A percentile compares a stretch with the other conserved stretches of the same genome.
phyloP scores from a whole-genome alignment of 345 rosid species.

The Limnanthes douglasii region DNA sequence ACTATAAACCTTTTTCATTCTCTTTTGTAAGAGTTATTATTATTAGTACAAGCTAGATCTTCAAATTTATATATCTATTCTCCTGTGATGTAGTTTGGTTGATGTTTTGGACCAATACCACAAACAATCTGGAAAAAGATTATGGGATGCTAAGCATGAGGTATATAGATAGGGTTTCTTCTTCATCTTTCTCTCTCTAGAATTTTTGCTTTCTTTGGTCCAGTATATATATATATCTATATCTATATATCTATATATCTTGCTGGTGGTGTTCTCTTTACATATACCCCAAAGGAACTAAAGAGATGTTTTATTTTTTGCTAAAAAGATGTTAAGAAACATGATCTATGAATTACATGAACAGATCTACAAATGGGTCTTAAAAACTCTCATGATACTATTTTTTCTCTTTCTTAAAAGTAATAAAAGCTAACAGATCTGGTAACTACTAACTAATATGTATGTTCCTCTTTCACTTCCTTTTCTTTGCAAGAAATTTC shows the following conservation, averaged over 20 bases:
- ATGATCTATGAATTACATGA: conserved; percentile 26
- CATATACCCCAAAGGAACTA: conserved; percentile 9
- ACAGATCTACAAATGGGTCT: conserved; percentile 45
- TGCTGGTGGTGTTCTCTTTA: conserved; percentile 4
- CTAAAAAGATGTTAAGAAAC: conserved; percentile 27
- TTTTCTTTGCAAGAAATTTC: conserved; percentile 19
- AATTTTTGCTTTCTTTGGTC: neutral
- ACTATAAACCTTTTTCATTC: neutral
- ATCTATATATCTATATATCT: too few relatives aligned
- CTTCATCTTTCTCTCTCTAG: neutral
- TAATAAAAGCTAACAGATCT: conserved; percentile 25
- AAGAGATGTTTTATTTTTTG: conserved; percentile 11
- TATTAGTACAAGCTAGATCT: neutral
- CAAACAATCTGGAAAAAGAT: conserved; percentile 52
- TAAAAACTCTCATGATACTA: neutral
- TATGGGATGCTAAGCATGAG: conserved; percentile 99
- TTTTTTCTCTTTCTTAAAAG: conserved; percentile 7
- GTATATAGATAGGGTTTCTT: conserved; percentile 27
- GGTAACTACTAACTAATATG: too few relatives aligned
- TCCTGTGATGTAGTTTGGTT: conserved; percentile 27
- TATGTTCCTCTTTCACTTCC: conserved; percentile 8
- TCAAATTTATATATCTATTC: neutral
- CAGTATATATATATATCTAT: conserved; percentile 5
- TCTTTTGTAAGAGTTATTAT: neutral
- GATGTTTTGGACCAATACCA: conserved; percentile 74